Conservation (phyloP, 2,329 filamentous ascomycete species). For the Annulohypoxylon truncatum region DNA sequence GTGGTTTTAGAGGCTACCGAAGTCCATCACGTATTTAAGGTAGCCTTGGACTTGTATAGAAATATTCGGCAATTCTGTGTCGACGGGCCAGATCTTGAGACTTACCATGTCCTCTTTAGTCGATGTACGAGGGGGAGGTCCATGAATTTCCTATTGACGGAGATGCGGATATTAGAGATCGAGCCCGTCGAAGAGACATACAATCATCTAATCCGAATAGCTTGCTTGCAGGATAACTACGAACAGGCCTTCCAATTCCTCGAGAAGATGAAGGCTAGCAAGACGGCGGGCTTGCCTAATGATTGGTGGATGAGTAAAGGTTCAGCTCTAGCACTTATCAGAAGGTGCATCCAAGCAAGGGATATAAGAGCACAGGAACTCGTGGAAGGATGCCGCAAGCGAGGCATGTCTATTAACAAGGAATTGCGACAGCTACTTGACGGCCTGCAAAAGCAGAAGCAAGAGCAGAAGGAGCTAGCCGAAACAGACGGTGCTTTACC, state of each 20-base stretch:
- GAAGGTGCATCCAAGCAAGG: conserved; percentile 50
- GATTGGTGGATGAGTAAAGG: conserved; percentile 50
- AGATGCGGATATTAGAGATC: conserved; percentile 54
- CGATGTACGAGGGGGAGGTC: conserved; percentile 45
- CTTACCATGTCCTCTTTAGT: conserved; percentile 53
- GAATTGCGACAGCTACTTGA: conserved; percentile 44
- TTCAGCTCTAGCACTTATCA: conserved; percentile 51
- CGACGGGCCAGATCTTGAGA: conserved; percentile 51
- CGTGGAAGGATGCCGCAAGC: conserved; percentile 48
- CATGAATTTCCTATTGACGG: conserved; percentile 51
- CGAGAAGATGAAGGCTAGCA: conserved; percentile 41
- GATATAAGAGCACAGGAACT: conserved; percentile 52
- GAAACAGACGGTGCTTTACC: background rate
- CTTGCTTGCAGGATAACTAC: conserved; percentile 50
- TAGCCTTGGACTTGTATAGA: conserved; percentile 54
- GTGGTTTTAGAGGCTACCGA: conserved; percentile 54
- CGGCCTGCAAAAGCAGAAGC: conserved; percentile 20
- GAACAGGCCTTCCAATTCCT: conserved; percentile 52
- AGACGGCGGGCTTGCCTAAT: conserved; percentile 26
- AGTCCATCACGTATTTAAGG: conserved; percentile 41
- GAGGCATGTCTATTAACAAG: conserved; percentile 43
- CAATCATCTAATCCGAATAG: conserved; percentile 51
- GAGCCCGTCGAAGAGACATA: conserved; percentile 47
- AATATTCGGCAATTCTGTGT: conserved; percentile 52
- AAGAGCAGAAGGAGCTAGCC: conserved; percentile 10